Evolutionary conservation across 1,139 yeast species (phyloP), one percentile per base, ranked within the genome.

Genomic region (Saccharomyces pastorianus): DNA sequence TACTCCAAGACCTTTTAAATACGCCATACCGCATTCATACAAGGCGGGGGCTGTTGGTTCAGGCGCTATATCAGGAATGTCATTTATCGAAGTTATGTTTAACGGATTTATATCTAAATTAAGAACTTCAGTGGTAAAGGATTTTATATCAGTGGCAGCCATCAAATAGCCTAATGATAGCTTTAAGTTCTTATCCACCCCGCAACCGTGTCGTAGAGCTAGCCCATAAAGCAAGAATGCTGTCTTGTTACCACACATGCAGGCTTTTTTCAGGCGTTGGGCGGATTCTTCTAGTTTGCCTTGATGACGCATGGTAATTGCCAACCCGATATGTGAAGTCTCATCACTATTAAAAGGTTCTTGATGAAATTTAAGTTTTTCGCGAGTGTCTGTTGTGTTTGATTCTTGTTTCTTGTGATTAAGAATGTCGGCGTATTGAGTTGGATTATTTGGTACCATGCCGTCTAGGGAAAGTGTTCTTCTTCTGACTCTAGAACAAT

Each of bases 141-240:
- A 64, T 31, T 64, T 64, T 23, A 72, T 61, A 6, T 70, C 71
- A 25, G 76, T 76, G 0, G 84, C 82, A 53, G 67, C 69, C 59
- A 81, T 76, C 4, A 88, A 73, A 88, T 90, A 85, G 55, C 75
- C 72, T 48, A 84, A 74, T 1, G 90, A 81, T 53, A 77, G 80
- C 13, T 71, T 64, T 48, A 81, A 79, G 64, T 84, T 84, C 56
- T 77, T 79, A 28, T 81, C 76, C 14, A 84, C 82, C 0, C 95
- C 95, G 70, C 83, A 83, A 0, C 95, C 95, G 54, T 79, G 75
- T 54, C 86, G 74, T 32, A 87, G 70, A 0, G 93, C 85, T 60
- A 85, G 70, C 0, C 91, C 88, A 65, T 86, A 87, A 41, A 85
- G 67, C 50, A 83, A 76, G 85, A 83, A 85, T 1, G 93, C 95